Percentiles rank a stretch among this genome's conserved stretches.
phyloP scores from a whole-genome alignment of 2,329 filamentous ascomycete species.

The Verticillium albo-atrum region DNA sequence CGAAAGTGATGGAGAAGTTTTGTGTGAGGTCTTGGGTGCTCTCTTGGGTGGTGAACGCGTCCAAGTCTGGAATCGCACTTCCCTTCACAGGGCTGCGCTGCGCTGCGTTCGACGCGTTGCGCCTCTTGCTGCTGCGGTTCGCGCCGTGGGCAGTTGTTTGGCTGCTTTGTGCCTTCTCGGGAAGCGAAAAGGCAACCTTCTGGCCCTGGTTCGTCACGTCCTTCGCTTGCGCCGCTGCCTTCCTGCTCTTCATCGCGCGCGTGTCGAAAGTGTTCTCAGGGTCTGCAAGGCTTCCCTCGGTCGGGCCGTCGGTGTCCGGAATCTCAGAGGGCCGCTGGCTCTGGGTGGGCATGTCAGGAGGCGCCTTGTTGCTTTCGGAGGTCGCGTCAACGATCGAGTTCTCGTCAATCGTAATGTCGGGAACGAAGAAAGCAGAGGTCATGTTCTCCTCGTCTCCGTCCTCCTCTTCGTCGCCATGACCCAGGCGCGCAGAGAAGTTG shows the following conservation, averaged over 20 bases:
- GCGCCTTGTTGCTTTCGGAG: slow-evolving; percentile 5
- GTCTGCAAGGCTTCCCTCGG: slow-evolving; percentile 15
- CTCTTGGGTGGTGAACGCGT: slow-evolving; percentile 14
- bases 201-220: slow-evolving; percentile 18
- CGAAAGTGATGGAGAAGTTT: slow-evolving; percentile 16
- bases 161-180: slow-evolving; percentile 25
- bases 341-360: slow-evolving; percentile 25
- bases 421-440: slow-evolving; percentile 55
- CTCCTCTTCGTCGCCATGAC: slow-evolving; percentile 25
- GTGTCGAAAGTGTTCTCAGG: slow-evolving; percentile 11
- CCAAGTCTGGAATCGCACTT: slow-evolving; percentile 3
- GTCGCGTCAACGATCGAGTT: slow-evolving; percentile 14
- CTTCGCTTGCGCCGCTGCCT: not conserved
- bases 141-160: slow-evolving; percentile 23
- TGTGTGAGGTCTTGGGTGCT: slow-evolving; percentile 16
- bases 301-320: slow-evolving; percentile 22
- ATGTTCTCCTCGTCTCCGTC: slow-evolving; percentile 40
- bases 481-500: slow-evolving; percentile 22
- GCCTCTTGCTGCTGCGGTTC: slow-evolving; percentile 39
- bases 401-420: slow-evolving; percentile 51
- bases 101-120: slow-evolving; percentile 14
- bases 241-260: slow-evolving; percentile 6
- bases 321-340: slow-evolving; percentile 22
- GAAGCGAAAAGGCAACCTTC: slow-evolving; percentile 38
- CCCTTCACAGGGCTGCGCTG: slow-evolving; percentile 11